Evolutionary conservation across 139 green algal genomes (phyloP), one percentile per base, ranked within the genome.

Genomic region (Auxenochlorella protothecoides): DNA sequence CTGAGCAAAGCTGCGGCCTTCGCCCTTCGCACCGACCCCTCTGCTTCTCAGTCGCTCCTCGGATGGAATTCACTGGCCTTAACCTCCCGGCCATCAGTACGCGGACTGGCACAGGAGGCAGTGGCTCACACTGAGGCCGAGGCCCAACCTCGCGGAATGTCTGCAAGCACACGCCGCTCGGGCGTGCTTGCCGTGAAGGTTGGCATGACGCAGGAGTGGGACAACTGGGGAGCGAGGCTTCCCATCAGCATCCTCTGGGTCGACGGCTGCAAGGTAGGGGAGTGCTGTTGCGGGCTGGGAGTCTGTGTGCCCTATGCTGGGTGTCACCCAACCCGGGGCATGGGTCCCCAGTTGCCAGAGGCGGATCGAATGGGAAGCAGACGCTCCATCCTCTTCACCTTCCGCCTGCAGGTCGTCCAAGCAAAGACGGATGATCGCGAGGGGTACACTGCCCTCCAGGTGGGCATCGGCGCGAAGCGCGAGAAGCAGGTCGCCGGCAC

Each of bases 161-260:
- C 13, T 12, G 62, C 61, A 11, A 55, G 4, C 68, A 73, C 82
- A 0, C 69, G 79, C 16, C 80, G 94, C 12, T 86, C 86, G 2
- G 94, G 94, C 2, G 76, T 89, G 65, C 86, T 98, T 10, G 94
- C 89, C 2, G 78, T 97, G 14, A 99, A 99, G 81, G 89, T 84
- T 2, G 95, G 95, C 69, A 99, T 99, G 95, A 98, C 90, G 6
- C 85, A 93, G 73, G 86, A 91, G 65, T 99, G 95, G 95, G 92
- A 98, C 75, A 79, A 92, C 72, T 90, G 89, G 75, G 92, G 92
- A 6, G 80, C 79, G 12, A 76, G 89, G 0, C 74, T 97, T 5
- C 92, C 95, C 14, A 77, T 99, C 14, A 99, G 95, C 2, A 89
- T 99, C 13, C 81, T 99, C 4, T 98, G 92, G 90, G 73, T 99